These are phyloP conservation scores for Yamadazyma sp. DNA, from an alignment of 1,139 yeast species.

Conservation along the genomic window DNA sequence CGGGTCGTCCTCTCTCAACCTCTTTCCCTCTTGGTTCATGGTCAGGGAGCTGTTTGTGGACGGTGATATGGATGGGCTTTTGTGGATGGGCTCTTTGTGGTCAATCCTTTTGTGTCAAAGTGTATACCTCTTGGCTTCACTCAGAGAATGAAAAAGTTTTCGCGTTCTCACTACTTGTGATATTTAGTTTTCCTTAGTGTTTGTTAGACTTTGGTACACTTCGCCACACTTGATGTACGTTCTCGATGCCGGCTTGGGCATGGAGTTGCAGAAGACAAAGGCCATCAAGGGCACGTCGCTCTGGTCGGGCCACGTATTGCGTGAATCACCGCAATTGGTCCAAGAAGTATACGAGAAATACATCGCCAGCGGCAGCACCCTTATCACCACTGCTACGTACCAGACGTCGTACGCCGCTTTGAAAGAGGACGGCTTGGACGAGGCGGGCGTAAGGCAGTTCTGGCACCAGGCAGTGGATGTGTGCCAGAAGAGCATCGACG, in stretches of 20 bases:
- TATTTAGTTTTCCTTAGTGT: too few relatives aligned
- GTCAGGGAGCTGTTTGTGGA: too few relatives aligned
- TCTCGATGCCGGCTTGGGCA: constrained; percentile 35
- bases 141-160: constrained; percentile 2
- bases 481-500: not conserved
- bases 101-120: not conserved
- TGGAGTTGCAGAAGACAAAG: constrained; percentile 24
- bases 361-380: constrained; percentile 54
- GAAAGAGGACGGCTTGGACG: constrained; percentile 7
- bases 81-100: not conserved
- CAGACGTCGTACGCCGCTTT: constrained; percentile 51
- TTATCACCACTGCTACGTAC: constrained; percentile 60
- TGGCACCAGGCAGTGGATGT: constrained; percentile 35
- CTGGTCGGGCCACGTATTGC: constrained; percentile 63
- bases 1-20: constrained; percentile 13
- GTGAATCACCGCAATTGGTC: constrained; percentile 48
- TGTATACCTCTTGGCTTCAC: too few relatives aligned
- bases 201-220: too few relatives aligned
- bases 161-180: too few relatives aligned
- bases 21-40: constrained; percentile 11
- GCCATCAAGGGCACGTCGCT: constrained; percentile 22
- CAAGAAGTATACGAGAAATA: constrained; percentile 51
- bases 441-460: constrained; percentile 23
- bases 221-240: too few relatives aligned
- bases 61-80: too few relatives aligned